A percentile compares a stretch with the other conserved stretches of the same genome.
Evolutionary conservation across 1,139 yeast species (phyloP).

Genomic region (Suhomyces wounanorum): DNA sequence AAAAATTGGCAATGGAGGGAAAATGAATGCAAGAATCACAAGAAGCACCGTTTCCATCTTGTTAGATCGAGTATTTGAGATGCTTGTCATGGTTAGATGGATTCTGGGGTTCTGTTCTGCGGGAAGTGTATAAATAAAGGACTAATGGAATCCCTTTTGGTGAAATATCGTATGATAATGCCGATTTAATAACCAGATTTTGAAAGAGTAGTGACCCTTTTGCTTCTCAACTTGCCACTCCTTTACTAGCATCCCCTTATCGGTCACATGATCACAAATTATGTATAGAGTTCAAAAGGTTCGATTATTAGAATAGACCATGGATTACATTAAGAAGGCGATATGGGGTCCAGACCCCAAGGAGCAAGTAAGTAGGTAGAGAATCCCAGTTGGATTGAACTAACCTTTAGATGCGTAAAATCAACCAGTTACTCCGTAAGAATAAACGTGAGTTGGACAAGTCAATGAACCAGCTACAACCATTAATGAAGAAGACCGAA

Average conservation of each 20-base stretch:
- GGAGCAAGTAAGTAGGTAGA: conserved; percentile 60
- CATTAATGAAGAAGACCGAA: conserved; percentile 74
- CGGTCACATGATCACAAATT: background rate
- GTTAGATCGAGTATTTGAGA: background rate
- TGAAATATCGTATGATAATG: background rate
- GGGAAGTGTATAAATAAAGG: background rate
- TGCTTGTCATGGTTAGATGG: background rate
- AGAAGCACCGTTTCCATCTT: conserved; percentile 24
- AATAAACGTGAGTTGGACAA: conserved; percentile 83
- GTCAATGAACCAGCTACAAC: conserved; percentile 65
- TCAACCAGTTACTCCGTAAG: conserved; percentile 78
- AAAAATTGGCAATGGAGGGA: conserved; percentile 46
- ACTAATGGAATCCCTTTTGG: too few relatives aligned
- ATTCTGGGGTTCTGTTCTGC: background rate
- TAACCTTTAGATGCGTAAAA: conserved; percentile 64
- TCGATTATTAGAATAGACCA: conserved; percentile 21
- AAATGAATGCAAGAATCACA: conserved; percentile 33
- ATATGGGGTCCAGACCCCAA: conserved; percentile 96
- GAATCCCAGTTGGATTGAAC: conserved; percentile 15
- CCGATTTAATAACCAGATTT: background rate
- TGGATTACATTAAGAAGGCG: conserved; percentile 78
- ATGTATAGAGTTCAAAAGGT: background rate
- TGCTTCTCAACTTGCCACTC: background rate
- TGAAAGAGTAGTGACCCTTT: background rate
- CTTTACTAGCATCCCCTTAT: background rate